phyloP scores from a whole-genome alignment of 306 rosid species.

The Fragaria iinumae region DNA sequence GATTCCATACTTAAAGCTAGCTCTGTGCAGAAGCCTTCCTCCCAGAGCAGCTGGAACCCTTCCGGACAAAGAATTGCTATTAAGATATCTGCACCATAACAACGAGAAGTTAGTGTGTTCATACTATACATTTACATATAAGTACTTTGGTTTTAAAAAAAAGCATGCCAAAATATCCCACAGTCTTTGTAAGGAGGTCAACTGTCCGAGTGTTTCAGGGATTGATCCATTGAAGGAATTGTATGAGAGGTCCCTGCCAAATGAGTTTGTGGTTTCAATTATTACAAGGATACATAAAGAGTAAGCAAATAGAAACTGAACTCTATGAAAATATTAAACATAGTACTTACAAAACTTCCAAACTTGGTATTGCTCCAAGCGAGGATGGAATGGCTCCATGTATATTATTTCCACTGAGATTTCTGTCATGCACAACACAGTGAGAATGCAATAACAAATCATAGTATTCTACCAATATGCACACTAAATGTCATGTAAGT shows the following conservation, averaged over 20 bases:
- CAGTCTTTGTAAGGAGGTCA: constrained; percentile 65
- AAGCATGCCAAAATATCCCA: constrained; percentile 40
- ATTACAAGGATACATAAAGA: constrained; percentile 24
- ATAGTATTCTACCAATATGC: not conserved
- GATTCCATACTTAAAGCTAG: constrained; percentile 88
- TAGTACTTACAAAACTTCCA: constrained; percentile 76
- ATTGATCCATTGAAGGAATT: constrained; percentile 83
- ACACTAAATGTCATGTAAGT: constrained; percentile 19
- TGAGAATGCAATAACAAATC: not conserved
- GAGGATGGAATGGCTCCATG: constrained; percentile 77
- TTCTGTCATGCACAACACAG: constrained; percentile 48
- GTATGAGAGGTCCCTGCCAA: constrained; percentile 83
- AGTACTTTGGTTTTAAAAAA: constrained; percentile 12
- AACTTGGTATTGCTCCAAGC: constrained; percentile 63
- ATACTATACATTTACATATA: constrained; percentile 2
- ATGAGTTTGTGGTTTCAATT: constrained; percentile 26
- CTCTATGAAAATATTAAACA: constrained; percentile 9
- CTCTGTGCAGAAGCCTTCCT: constrained; percentile 92
- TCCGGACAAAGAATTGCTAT: constrained; percentile 76
- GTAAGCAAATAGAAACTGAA: not conserved
- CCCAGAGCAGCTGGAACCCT: constrained; percentile 78
- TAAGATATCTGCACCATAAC: constrained; percentile 69
- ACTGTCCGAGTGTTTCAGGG: constrained; percentile 87
- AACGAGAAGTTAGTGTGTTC: constrained; percentile 22
- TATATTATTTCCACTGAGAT: constrained; percentile 85